These are phyloP conservation scores for Saccharomycopsis microspora DNA, from an alignment of 805 yeast genomes.

Conservation along the genomic window DNA sequence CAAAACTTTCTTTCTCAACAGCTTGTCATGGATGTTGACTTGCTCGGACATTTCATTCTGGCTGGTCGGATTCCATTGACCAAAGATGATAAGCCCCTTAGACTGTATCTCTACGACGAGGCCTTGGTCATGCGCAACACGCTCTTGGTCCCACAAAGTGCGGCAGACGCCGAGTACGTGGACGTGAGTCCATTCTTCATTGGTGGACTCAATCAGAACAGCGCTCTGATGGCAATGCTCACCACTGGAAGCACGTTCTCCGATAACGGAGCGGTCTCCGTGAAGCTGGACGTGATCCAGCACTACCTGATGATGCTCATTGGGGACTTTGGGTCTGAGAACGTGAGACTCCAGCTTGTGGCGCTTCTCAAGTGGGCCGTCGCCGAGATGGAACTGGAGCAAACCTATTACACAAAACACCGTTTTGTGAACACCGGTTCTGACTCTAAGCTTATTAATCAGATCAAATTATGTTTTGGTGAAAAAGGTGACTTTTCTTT, in stretches of 20 bases:
- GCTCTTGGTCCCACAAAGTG: conserved; percentile 38
- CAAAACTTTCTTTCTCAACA: conserved; percentile 42
- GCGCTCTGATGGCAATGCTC: too few relatives aligned
- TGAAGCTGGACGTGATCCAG: neutral
- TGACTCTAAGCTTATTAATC: conserved; percentile 18
- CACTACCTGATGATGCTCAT: conserved; percentile 28
- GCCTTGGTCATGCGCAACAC: conserved; percentile 36
- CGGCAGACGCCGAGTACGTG: conserved; percentile 23
- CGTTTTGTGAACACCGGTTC: conserved; percentile 26
- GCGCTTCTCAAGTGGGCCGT: conserved; percentile 22
- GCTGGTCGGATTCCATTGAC: conserved; percentile 20
- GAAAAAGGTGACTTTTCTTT: conserved; percentile 18
- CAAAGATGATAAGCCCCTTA: conserved; percentile 25
- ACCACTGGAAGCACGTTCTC: neutral
- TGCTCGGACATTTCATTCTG: conserved; percentile 19
- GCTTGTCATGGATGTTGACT: conserved; percentile 38
- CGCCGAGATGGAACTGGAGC: conserved; percentile 12
- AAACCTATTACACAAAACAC: conserved; percentile 27
- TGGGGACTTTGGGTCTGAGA: conserved; percentile 38
- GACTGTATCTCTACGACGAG: conserved; percentile 30
- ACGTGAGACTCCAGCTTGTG: conserved; percentile 33
- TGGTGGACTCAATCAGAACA: too few relatives aligned
- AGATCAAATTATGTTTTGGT: conserved; percentile 9
- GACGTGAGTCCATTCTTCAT: conserved; percentile 15
- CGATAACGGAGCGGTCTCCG: neutral